Percentiles rank a stretch among this genome's conserved stretches.
phyloP scores from a whole-genome alignment of 441 rosid genomes.

The Hura crepitans region DNA sequence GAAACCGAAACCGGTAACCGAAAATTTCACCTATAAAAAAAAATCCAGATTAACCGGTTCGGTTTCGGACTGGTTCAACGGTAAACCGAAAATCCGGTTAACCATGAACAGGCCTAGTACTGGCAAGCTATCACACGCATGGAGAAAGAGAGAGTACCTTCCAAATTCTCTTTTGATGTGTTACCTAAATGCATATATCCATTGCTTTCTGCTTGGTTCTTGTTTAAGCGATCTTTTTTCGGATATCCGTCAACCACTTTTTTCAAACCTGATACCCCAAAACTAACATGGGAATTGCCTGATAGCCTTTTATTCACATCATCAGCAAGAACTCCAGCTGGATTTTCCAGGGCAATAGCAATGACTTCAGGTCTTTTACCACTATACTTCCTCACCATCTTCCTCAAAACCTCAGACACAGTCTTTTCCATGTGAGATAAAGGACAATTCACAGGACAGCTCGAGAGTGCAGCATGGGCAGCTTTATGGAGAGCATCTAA shows the following conservation, averaged over 20 bases:
- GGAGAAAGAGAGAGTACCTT: conserved; percentile 33
- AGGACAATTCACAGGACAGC: conserved; percentile 85
- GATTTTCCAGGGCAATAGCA: conserved; percentile 72
- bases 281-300: conserved; percentile 54
- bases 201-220: conserved; percentile 32
- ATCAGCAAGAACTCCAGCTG: conserved; percentile 65
- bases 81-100: too few relatives aligned
- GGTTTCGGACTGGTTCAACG: too few relatives aligned
- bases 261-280: conserved; percentile 50
- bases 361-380: conserved; percentile 95
- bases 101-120: too few relatives aligned
- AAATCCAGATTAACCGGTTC: too few relatives aligned
- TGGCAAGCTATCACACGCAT: neutral
- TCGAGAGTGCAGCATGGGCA: conserved; percentile 85
- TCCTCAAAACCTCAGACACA: conserved; percentile 75
- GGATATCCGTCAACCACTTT: conserved; percentile 42
- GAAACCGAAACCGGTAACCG: too few relatives aligned
- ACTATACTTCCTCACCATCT: conserved; percentile 90
- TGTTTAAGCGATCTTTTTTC: conserved; percentile 35
- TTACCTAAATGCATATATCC: conserved; percentile 26
- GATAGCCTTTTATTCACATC: conserved; percentile 60
- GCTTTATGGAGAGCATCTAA: conserved; percentile 87
- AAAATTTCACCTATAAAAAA: too few relatives aligned
- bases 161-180: conserved; percentile 24
- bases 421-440: conserved; percentile 86